Conservation (phyloP, 345 rosid genomes). For the Hypericum perforatum region DNA sequence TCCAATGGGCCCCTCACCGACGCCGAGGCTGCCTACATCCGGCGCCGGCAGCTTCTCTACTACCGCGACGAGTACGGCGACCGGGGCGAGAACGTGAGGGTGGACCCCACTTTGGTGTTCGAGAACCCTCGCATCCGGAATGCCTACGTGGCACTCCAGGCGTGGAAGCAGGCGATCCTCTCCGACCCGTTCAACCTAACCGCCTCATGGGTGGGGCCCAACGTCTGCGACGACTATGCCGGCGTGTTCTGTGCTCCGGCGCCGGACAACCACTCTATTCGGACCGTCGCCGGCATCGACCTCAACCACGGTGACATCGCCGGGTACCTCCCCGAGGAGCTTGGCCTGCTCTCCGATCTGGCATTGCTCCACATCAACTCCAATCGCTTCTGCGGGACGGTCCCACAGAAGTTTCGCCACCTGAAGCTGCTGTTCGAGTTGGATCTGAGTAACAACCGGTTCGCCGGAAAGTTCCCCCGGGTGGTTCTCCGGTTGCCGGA, state of each 20-base stretch:
- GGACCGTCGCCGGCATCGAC: constrained; percentile 78
- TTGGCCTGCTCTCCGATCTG: constrained; percentile 64
- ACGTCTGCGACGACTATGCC: constrained; percentile 45
- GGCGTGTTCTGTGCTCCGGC: constrained; percentile 58
- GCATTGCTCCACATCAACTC: constrained; percentile 82
- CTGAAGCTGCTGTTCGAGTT: constrained; percentile 59
- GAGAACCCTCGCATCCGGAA: constrained; percentile 44
- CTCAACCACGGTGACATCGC: constrained; percentile 83
- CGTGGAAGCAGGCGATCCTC: constrained; percentile 76
- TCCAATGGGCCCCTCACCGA: constrained; percentile 41
- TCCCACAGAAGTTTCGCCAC: constrained; percentile 43
- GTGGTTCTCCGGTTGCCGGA: constrained; percentile 48
- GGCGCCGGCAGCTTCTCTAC: constrained; percentile 80
- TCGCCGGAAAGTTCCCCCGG: constrained; percentile 67
- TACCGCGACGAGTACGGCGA: constrained; percentile 81
- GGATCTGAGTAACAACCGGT: constrained; percentile 87
- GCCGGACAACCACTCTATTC: constrained; percentile 41
- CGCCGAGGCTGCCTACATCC: constrained; percentile 50
- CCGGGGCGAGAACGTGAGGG: constrained; percentile 66
- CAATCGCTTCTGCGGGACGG: constrained; percentile 70
- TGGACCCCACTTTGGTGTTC: constrained; percentile 58
- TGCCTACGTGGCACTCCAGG: constrained; percentile 80
- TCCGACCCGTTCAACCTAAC: constrained; percentile 73
- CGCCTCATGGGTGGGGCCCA: constrained; percentile 52
- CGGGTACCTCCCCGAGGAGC: constrained; percentile 70